Conservation (phyloP, 108 stramenopile species). For the Seminavis robusta region DNA sequence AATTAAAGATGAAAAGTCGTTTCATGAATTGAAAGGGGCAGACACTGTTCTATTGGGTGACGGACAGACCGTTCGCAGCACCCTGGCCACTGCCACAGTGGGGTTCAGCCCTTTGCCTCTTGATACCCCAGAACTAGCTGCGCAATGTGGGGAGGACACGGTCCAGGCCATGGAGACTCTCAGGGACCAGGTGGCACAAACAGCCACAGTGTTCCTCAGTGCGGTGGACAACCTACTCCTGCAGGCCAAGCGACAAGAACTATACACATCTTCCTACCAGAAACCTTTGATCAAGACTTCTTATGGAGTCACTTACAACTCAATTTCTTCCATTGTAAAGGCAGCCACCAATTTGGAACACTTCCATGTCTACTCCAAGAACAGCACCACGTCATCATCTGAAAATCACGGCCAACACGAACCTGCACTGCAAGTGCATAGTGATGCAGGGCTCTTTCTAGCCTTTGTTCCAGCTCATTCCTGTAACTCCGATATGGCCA, state of each 20-base stretch:
- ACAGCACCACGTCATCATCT: not conserved
- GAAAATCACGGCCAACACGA: not conserved
- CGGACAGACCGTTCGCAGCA: conserved; percentile 30
- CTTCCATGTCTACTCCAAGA: conserved; percentile 56
- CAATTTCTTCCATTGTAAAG: conserved; percentile 33
- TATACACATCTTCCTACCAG: not conserved
- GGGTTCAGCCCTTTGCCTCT: conserved; percentile 32
- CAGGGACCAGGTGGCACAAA: conserved; percentile 54
- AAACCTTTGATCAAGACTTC: conserved; percentile 8
- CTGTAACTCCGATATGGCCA: conserved; percentile 19
- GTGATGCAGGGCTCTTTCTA: conserved; percentile 79
- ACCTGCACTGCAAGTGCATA: conserved; percentile 27
- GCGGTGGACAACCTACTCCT: conserved; percentile 37
- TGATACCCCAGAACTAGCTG: conserved; percentile 26
- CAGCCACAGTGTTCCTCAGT: conserved; percentile 43
- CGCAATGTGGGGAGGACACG: conserved; percentile 38
- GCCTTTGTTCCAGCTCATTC: conserved; percentile 66
- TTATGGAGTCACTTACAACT: conserved; percentile 11
- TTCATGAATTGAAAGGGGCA: too few relatives aligned
- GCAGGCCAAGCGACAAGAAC: not conserved
- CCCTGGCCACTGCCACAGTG: conserved; percentile 54
- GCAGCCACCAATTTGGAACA: conserved; percentile 56
- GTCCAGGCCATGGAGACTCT: conserved; percentile 54
- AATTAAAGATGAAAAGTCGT: too few relatives aligned
- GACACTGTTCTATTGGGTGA: conserved; percentile 11